These are phyloP conservation scores for Cucumis melo DNA, from an alignment of 306 rosid genomes.

Conservation along the genomic window DNA sequence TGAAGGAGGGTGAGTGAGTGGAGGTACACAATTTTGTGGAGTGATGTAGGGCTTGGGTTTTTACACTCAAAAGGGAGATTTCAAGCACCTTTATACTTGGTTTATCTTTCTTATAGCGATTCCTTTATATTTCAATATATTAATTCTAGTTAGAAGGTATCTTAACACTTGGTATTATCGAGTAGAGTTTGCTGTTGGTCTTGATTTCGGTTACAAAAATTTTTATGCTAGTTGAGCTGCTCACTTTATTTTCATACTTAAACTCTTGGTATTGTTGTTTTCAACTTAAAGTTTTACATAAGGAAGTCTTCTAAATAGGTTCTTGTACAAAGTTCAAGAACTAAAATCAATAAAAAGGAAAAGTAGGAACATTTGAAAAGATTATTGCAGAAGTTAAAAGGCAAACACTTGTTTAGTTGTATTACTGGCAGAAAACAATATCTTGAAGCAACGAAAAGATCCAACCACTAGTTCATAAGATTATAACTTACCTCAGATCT, in stretches of 20 bases:
- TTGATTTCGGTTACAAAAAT: too few species aligned
- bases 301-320: background rate
- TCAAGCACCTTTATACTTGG: too few species aligned
- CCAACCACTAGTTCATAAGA: background rate
- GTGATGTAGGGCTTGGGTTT: too few species aligned
- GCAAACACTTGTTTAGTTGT: background rate
- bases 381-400: background rate
- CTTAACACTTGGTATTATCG: too few species aligned
- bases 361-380: background rate
- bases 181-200: too few species aligned
- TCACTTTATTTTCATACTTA: background rate
- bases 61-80: too few species aligned
- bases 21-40: too few species aligned
- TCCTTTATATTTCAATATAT: too few species aligned
- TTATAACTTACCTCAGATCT: conserved; percentile 59
- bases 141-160: too few species aligned
- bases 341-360: background rate
- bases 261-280: background rate
- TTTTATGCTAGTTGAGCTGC: background rate
- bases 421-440: background rate
- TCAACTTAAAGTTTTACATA: background rate
- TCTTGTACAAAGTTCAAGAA: background rate
- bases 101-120: too few species aligned
- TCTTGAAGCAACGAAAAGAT: background rate
- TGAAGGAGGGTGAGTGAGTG: too few species aligned